Evolutionary conservation across 345 rosid genomes (phyloP).

Genomic region (Triadica sebifera): DNA sequence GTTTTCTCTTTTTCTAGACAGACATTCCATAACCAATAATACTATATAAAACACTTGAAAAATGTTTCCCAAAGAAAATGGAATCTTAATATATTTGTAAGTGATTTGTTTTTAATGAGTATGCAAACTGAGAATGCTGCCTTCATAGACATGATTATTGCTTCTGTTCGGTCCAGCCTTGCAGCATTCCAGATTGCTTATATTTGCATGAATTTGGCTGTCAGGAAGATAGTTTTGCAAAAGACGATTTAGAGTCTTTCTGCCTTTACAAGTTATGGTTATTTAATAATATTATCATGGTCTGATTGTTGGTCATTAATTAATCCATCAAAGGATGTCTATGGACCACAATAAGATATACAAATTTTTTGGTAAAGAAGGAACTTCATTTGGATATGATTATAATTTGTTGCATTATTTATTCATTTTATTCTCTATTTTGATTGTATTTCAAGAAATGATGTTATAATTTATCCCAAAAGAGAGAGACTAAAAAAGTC

Average conservation of each 20-base stretch:
- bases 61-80: background rate
- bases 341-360: background rate
- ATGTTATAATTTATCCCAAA: background rate
- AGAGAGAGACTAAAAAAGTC: background rate
- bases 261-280: conserved; percentile 27
- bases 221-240: conserved; percentile 30
- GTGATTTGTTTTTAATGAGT: background rate
- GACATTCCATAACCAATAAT: background rate
- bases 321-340: background rate
- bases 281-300: background rate
- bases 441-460: background rate
- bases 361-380: background rate
- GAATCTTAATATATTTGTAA: background rate
- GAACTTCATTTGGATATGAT: background rate
- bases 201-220: conserved; percentile 34
- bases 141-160: background rate
- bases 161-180: conserved; percentile 28
- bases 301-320: background rate
- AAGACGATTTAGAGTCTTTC: conserved; percentile 33
- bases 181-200: conserved; percentile 32
- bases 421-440: background rate
- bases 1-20: background rate
- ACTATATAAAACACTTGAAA: background rate
- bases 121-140: background rate
- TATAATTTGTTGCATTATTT: background rate